Base-by-base conservation (phyloP, 1,284 basidiomycete species). In the Trametes pubescens region DNA sequence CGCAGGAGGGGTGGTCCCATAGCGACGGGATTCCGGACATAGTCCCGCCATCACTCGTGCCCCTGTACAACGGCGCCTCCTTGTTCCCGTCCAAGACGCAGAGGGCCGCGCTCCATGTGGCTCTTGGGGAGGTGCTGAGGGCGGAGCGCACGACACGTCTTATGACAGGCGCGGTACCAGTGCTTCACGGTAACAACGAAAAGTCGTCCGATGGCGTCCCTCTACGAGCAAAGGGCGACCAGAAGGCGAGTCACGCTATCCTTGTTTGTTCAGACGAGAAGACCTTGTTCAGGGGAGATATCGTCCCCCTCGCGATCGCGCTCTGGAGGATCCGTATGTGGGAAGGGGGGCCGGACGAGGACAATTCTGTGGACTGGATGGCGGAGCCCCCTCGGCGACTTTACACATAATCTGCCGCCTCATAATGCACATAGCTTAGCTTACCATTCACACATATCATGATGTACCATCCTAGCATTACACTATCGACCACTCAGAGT, bases 291-390 rank as follows among this genome's bases (percentile, higher is more conserved):
- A 79, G 85, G 47, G 87, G 82, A 0, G 91, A 93, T 70, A 78
- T 83, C 5, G 86, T 83, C 2, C 81, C 86, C 6, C 76, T 90
- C 13, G 88, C 87, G 0, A 83, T 89, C 53, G 90, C 92, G 0
- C 71, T 93, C 22, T 93, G 91, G 91, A 84, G 92, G 64, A 63
- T 92, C 51, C 80, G 87, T 62, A 86, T 93, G 84, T 93, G 88
- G 82, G 88, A 92, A 69, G 84, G 85, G 2, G 79, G 75, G 26
- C 72, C 58, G 53, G 29, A 58, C 63, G 57, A 66, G 56, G 60
- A 61, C 34, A 37, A 57, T 18, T 29, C 18, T 10, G 49, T 47
- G 18, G 43, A 62, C 38, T 67, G 65, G 65, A 57, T 59, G 38
- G 57, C 53, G 4, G 40, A 49, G 4, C 48, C 51, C 24, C 18